Base-by-base conservation (phyloP, 441 rosid genomes). In the Pelargonium exstipulatum region DNA sequence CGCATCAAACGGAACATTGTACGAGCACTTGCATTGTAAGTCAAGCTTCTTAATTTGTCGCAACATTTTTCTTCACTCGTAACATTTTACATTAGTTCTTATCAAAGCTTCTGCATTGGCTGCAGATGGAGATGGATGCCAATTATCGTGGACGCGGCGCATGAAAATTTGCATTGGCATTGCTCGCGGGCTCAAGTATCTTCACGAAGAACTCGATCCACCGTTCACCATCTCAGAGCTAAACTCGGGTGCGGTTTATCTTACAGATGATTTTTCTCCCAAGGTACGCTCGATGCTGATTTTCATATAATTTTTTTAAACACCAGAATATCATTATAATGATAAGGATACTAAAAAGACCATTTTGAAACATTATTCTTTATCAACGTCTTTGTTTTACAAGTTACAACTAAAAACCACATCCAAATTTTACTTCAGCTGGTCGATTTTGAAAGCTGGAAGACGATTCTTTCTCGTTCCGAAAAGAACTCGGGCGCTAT, bases 381-480 rank as follows among this genome's bases (percentile, higher is more conserved):
- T 24, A 24, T 24, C 2, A 32, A 32, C 35, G 5, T 32, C 3
- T 32, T 32, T 3, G 35, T 32, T 5, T 32, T 32, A 32, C 35
- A 32, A 32, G 35, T 32, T 32, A 32, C 35, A 32, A 32, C 35
- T 32, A 32, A 32, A 2, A 45, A 49, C 20, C 6, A 53, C 17
- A 0, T 17, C 60, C 60, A 53, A 53, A 20, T 53, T 16, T 1
- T 9, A 66, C 53, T 76, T 81, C 86, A 95, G 99, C 82, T 95
- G 80, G 95, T 95, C 35, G 99, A 95, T 83, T 95, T 92, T 53
- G 99, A 90, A 65, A 88, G 97, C 76, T 95, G 99, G 99, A 95
- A 92, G 83, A 82, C 87, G 20, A 90, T 95, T 75, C 88, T 89
- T 73, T 84, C 85, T 10, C 87, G 99, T 82, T 89, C 96, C 66